Percentiles rank a stretch among this genome's conserved stretches.
These are phyloP conservation scores for Populus tomentosa DNA, from an alignment of 441 rosid species.

Conservation along the genomic window DNA sequence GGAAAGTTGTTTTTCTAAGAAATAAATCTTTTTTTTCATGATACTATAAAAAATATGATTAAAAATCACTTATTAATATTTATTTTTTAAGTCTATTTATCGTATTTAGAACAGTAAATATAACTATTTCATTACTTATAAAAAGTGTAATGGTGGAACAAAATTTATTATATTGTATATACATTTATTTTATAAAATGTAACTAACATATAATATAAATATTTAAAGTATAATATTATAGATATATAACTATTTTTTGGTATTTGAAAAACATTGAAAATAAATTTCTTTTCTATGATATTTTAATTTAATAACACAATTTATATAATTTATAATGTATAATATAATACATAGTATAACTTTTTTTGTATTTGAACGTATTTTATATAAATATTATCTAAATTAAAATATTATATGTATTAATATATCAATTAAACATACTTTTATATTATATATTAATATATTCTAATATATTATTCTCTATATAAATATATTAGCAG, in stretches of 20 bases:
- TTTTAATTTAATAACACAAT: not conserved
- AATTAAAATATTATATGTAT: not conserved
- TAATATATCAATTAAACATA: not conserved
- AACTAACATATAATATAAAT: no score
- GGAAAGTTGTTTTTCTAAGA: no score
- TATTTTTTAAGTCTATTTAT: no score
- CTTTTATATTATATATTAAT: not conserved
- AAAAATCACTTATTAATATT: no score
- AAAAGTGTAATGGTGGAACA: no score
- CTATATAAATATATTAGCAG: not conserved
- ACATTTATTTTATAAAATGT: no score
- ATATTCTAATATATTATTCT: not conserved
- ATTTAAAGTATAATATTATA: no score
- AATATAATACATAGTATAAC: not conserved
- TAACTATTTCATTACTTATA: not conserved
- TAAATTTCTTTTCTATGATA: not conserved
- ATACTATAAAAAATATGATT: no score
- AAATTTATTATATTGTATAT: no score
- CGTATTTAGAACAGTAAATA: no score
- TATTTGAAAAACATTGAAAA: not conserved
- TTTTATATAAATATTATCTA: not conserved
- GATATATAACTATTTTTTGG: not conserved
- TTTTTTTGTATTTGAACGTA: not conserved
- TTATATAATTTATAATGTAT: not conserved
- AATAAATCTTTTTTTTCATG: no score